Evolutionary conservation across 305 asterid species (phyloP).

Genomic region (Solanum hybrid): DNA sequence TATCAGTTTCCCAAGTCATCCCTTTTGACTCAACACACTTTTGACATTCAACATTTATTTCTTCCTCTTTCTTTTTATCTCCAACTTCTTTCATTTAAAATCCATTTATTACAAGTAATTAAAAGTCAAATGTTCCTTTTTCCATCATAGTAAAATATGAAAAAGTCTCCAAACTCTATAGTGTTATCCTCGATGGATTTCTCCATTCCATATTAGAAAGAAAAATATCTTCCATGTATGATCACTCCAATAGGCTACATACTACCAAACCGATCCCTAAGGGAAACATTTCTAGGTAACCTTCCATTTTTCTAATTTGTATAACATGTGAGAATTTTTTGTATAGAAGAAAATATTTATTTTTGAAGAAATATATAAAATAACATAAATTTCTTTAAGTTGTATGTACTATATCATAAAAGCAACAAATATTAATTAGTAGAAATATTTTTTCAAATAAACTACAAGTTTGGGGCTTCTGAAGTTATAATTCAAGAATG

Average conservation of each 20-base stretch:
- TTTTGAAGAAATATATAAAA: background rate
- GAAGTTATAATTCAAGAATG: background rate
- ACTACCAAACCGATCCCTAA: slow-evolving; percentile 9
- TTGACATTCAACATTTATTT: background rate
- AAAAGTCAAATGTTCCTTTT: background rate
- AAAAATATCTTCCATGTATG: background rate
- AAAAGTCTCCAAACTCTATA: background rate
- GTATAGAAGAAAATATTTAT: background rate
- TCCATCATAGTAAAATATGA: slow-evolving; percentile 4
- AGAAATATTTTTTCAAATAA: too few species aligned
- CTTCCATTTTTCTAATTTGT: background rate
- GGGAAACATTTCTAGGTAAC: background rate
- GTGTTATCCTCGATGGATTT: slow-evolving; percentile 5
- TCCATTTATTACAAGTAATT: background rate
- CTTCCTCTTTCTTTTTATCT: background rate
- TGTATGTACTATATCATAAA: background rate
- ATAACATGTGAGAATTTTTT: background rate
- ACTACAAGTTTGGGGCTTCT: background rate
- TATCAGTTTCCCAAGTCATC: background rate
- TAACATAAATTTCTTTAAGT: background rate
- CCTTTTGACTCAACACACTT: background rate
- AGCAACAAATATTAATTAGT: background rate
- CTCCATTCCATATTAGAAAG: slow-evolving; percentile 18
- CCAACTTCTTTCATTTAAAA: slow-evolving; percentile 9
- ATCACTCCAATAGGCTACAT: background rate